Conservation (phyloP, 129 eudicot genomes). For the Helichrysum umbraculigerum region DNA sequence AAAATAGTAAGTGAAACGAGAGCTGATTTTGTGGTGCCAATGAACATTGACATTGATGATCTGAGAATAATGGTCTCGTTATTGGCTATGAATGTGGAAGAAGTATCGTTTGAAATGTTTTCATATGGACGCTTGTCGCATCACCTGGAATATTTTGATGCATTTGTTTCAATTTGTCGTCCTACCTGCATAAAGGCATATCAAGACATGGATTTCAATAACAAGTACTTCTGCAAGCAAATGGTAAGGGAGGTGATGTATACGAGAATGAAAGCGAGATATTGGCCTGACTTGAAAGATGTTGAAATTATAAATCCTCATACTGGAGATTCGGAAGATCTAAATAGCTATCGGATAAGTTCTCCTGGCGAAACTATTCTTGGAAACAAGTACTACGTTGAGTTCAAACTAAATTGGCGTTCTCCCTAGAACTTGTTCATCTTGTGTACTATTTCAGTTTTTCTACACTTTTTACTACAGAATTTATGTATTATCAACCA, state of each 20-base stretch:
- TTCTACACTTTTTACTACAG: too few species aligned
- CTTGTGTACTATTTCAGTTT: too few species aligned
- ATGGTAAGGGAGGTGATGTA: neutral
- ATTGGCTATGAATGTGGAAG: neutral
- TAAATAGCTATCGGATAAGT: neutral
- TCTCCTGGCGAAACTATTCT: neutral
- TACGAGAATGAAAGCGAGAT: neutral
- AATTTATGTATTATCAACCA: too few species aligned
- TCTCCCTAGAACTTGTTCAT: neutral
- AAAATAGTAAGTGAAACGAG: too few species aligned
- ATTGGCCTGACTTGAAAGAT: neutral
- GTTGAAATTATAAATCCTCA: neutral
- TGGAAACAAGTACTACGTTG: neutral
- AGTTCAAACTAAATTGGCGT: constrained; percentile 1
- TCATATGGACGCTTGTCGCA: neutral
- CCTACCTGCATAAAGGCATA: neutral
- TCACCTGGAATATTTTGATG: neutral
- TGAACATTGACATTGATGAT: neutral
- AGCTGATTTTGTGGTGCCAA: neutral
- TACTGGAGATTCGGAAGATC: neutral
- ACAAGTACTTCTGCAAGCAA: neutral
- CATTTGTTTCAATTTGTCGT: neutral
- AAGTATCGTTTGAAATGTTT: neutral
- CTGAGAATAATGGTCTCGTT: neutral
- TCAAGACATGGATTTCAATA: neutral